Base-by-base conservation (phyloP, 2,329 filamentous ascomycete species). In the Onygenales sp. region DNA sequence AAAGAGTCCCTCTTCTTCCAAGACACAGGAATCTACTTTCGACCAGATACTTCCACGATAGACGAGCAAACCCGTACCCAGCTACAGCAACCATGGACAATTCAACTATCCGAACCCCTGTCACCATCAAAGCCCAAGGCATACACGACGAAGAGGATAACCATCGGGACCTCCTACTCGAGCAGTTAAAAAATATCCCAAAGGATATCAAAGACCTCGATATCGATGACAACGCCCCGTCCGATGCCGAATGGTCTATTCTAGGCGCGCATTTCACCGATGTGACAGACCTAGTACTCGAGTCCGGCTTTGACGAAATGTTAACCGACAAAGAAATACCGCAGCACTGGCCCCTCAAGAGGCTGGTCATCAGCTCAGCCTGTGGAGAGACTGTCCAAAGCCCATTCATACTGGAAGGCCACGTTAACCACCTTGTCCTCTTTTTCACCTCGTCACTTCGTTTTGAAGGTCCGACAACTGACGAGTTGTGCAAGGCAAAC, bases 321-420 rank as follows among this genome's bases (percentile, higher is more conserved):
- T 50, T 64, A 6, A 64, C 61, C 21, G 63, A 66, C 11, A 52
- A 46, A 13, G 50, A 58, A 2, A 55, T 65, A 10, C 63, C 63
- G 13, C 21, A 54, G 11, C 63, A 65, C 39, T 65, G 64, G 63
- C 60, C 59, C 1, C 38, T 64, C 8, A 53, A 60, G 21, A 55
- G 58, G 14, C 54, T 63, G 17, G 2, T 52, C 9, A 9, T 64
- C 2, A 49, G 41, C 14, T 49, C 42, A 5, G 58, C 59, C 2
- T 56, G 55, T n/a, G 58, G 53, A 7, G 57, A 61, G 14, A 38
- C 61, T 5, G 39, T 59, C 13, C 53, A 43, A 14, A 60, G 46
- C 2, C 61, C 58, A 2, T 59, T 59, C 21, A 48, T 64, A 10
- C 56, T 57, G 2, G 55, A 64, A 32, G 62, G 59, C 2, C 50